phyloP scores from a whole-genome alignment of 129 eudicot species.

The Helichrysum umbraculigerum region DNA sequence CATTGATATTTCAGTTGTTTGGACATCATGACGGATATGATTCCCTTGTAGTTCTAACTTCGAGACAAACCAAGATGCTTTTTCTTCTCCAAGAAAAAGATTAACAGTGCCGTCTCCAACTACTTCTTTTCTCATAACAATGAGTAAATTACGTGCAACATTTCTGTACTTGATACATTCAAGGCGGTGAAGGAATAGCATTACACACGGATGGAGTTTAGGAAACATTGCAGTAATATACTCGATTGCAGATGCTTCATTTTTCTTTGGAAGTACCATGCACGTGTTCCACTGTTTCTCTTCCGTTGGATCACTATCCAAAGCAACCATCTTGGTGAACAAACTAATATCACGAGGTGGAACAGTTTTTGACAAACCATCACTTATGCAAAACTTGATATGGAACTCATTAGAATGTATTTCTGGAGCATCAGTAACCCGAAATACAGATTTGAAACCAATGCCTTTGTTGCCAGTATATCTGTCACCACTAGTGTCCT shows the following conservation, averaged over 20 bases:
- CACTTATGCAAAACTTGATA: conserved; percentile 67
- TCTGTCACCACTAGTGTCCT: conserved; percentile 62
- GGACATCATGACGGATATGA: conserved; percentile 51
- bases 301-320: conserved; percentile 29
- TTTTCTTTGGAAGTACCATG: conserved; percentile 62
- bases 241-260: conserved; percentile 39
- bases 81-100: conserved; percentile 53
- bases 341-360: conserved; percentile 58
- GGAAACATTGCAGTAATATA: conserved; percentile 63
- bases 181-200: conserved; percentile 80
- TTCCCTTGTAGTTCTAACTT: conserved; percentile 47
- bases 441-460: conserved; percentile 95
- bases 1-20: conserved; percentile 73
- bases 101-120: conserved; percentile 56
- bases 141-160: conserved; percentile 41
- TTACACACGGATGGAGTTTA: conserved; percentile 72
- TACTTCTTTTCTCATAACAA: conserved; percentile 65
- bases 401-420: conserved; percentile 84
- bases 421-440: conserved; percentile 93
- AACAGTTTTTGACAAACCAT: conserved; percentile 65
- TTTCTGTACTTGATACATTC: conserved; percentile 61
- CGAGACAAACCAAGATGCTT: conserved; percentile 63
- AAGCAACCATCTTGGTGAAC: conserved; percentile 43
- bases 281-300: conserved; percentile 59
- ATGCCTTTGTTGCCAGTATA: conserved; percentile 97